These are phyloP conservation scores for Dothistroma pini DNA, from an alignment of 2,329 filamentous ascomycete genomes.

Conservation along the genomic window DNA sequence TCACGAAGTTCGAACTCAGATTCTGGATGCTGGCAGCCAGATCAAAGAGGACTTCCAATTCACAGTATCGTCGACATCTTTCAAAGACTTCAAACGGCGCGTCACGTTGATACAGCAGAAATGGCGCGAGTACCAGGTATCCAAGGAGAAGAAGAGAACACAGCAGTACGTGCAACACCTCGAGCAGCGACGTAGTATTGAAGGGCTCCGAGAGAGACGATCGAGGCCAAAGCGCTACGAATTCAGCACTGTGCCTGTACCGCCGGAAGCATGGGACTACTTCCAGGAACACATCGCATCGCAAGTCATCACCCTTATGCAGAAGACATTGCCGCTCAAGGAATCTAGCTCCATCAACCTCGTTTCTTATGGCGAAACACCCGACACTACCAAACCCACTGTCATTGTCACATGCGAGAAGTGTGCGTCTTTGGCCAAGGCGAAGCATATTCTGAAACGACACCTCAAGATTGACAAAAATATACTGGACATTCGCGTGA, in stretches of 20 bases:
- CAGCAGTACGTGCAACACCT: slow-evolving; percentile 5
- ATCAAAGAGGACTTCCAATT: slow-evolving; percentile 7
- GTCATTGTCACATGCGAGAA: slow-evolving; percentile 66
- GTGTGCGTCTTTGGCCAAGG: slow-evolving; percentile 63
- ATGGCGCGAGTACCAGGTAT: slow-evolving; percentile 30
- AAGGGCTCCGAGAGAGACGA: background rate
- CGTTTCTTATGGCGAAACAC: slow-evolving; percentile 67
- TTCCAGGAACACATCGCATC: slow-evolving; percentile 71
- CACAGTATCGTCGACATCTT: slow-evolving; percentile 21
- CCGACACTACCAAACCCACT: slow-evolving; percentile 64
- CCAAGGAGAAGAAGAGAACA: slow-evolving; percentile 14
- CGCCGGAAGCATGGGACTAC: slow-evolving; percentile 61
- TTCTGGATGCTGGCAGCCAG: background rate
- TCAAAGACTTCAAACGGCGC: slow-evolving; percentile 36
- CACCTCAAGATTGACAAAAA: slow-evolving; percentile 65
- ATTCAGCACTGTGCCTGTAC: slow-evolving; percentile 46
- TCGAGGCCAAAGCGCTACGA: slow-evolving; percentile 23
- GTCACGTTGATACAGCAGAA: slow-evolving; percentile 33
- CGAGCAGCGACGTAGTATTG: slow-evolving; percentile 1
- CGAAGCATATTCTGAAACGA: slow-evolving; percentile 67
- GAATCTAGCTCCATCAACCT: slow-evolving; percentile 78
- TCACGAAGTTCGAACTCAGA: slow-evolving; percentile 3
- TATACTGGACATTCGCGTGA: slow-evolving; percentile 66
- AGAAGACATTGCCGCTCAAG: slow-evolving; percentile 66
- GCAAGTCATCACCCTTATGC: slow-evolving; percentile 67